Conservation (phyloP, 805 yeast species). For the Monosporozyma solicola region DNA sequence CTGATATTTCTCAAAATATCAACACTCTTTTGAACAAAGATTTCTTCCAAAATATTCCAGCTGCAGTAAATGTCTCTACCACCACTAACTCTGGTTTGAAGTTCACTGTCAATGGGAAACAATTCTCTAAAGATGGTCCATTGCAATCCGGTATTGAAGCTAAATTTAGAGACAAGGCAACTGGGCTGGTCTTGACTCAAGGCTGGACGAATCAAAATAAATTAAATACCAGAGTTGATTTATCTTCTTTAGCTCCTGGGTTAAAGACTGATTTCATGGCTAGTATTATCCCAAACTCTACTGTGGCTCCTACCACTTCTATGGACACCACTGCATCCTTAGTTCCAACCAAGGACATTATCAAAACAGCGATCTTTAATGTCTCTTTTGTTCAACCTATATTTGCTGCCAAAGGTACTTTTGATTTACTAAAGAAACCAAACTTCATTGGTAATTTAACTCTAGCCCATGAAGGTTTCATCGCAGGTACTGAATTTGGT, state of each 20-base stretch:
- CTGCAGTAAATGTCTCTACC: conserved; percentile 82
- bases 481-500: conserved; percentile 95
- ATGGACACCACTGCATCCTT: background rate
- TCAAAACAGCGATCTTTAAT: conserved; percentile 80
- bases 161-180: conserved; percentile 83
- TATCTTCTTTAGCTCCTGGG: conserved; percentile 89
- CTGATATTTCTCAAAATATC: conserved; percentile 87
- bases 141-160: conserved; percentile 86
- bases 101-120: conserved; percentile 89
- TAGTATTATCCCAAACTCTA: conserved; percentile 73
- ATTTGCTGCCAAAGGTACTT: conserved; percentile 78
- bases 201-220: conserved; percentile 96
- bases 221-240: conserved; percentile 86
- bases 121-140: conserved; percentile 65
- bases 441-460: conserved; percentile 91
- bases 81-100: conserved; percentile 94
- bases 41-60: conserved; percentile 86
- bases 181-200: conserved; percentile 90
- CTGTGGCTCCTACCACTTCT: background rate
- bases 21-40: conserved; percentile 85
- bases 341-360: background rate
- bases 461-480: conserved; percentile 91
- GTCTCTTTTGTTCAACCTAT: conserved; percentile 87
- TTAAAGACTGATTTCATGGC: conserved; percentile 88
- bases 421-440: conserved; percentile 93